These are phyloP conservation scores for Inosperma sp. DNA, from an alignment of 768 basidiomycete genomes.

Conservation along the genomic window DNA sequence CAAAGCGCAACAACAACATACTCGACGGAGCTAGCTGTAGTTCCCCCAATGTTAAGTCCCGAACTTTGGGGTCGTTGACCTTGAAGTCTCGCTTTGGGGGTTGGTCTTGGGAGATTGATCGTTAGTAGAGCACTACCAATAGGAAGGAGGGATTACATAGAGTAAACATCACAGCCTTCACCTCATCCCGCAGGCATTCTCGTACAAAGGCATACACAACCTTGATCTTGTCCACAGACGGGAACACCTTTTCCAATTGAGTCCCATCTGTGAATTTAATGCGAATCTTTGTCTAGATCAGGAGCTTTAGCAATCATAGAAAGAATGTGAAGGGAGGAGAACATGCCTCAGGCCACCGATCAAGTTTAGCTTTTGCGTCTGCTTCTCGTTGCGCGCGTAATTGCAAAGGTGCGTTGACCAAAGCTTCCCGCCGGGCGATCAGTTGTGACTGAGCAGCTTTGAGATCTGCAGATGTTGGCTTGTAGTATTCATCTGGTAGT, in stretches of 20 bases:
- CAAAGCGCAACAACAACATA: constrained; percentile 70
- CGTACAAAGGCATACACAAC: constrained; percentile 84
- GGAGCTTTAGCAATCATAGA: not conserved
- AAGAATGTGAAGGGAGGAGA: not conserved
- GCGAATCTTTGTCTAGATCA: constrained; percentile 70
- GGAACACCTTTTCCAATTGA: constrained; percentile 73
- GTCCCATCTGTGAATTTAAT: constrained; percentile 78
- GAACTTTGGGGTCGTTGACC: constrained; percentile 70
- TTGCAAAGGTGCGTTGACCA: constrained; percentile 68
- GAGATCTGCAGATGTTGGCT: constrained; percentile 66
- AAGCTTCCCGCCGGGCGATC: constrained; percentile 53
- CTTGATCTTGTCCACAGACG: constrained; percentile 74
- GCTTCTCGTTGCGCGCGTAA: constrained; percentile 61
- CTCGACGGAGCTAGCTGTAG: constrained; percentile 79
- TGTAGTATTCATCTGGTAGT: constrained; percentile 71
- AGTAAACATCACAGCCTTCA: constrained; percentile 75
- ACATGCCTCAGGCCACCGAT: constrained; percentile 71
- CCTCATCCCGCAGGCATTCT: constrained; percentile 63
- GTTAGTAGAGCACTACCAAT: not conserved
- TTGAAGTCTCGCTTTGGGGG: constrained; percentile 76
- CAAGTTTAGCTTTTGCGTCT: constrained; percentile 51
- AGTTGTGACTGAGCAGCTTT: constrained; percentile 62
- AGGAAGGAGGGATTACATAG: constrained; percentile 53
- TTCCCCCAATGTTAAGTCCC: constrained; percentile 60
- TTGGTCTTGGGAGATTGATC: constrained; percentile 50